Evolutionary conservation across 768 basidiomycete species (phyloP).

Genomic region (Rubroboletus pulcherrimus): DNA sequence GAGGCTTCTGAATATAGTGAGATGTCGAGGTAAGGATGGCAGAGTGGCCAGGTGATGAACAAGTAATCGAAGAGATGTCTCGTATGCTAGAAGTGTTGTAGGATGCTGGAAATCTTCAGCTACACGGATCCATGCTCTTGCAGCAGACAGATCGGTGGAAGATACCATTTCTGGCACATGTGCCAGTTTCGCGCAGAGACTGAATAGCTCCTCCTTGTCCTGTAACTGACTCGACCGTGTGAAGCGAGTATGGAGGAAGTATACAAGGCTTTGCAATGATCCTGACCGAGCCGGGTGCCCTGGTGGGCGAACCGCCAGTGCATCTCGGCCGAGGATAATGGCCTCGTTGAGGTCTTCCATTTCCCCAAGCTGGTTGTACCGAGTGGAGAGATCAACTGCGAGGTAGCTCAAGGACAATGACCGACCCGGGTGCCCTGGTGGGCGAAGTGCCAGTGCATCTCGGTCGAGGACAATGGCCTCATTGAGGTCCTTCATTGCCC

Average conservation of each 20-base stretch:
- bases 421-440: neutral
- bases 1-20: neutral
- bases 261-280: neutral
- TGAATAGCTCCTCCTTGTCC: neutral
- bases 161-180: neutral
- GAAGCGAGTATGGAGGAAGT: neutral
- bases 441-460: neutral
- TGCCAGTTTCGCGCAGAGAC: neutral
- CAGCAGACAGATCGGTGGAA: neutral
- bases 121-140: neutral
- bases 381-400: neutral
- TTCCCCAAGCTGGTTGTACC: neutral
- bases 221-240: neutral
- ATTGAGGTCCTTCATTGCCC: neutral
- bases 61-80: neutral
- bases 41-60: neutral
- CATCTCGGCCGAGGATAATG: neutral
- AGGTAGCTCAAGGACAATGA: neutral
- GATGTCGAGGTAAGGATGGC: neutral
- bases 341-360: neutral
- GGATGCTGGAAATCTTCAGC: neutral
- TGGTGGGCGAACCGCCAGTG: neutral
- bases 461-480: neutral
- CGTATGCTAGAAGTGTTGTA: neutral
- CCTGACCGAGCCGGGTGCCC: neutral